Evolutionary conservation across 139 green algal genomes (phyloP).

Genomic region (Parachlorella kessleri): DNA sequence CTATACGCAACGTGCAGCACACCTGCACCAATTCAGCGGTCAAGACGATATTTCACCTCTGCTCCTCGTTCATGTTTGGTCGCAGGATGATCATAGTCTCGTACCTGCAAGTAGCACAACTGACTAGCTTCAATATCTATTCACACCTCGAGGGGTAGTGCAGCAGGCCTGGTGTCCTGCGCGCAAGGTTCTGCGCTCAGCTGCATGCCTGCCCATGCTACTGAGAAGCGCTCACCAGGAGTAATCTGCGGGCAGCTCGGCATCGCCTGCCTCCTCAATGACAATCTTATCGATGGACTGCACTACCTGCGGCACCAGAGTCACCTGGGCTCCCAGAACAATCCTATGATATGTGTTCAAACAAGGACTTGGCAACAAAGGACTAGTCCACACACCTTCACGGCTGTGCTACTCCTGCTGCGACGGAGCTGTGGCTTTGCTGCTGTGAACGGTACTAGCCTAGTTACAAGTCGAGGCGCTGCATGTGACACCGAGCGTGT

Average conservation of each 20-base stretch:
- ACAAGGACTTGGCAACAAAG: neutral
- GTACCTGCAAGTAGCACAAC: constrained; percentile 76
- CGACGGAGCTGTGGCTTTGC: neutral
- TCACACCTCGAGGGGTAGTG: too few relatives aligned
- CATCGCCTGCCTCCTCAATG: neutral
- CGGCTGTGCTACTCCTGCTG: neutral
- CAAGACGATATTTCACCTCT: constrained; percentile 50
- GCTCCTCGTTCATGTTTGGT: constrained; percentile 74
- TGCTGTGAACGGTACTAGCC: neutral
- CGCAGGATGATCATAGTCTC: constrained; percentile 92
- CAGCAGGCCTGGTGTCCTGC: too few relatives aligned
- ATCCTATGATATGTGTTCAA: too few relatives aligned
- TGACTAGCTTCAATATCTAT: too few relatives aligned
- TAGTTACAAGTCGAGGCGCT: too few relatives aligned
- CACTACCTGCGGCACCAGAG: too few relatives aligned
- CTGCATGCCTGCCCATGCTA: too few relatives aligned
- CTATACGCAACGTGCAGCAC: too few relatives aligned
- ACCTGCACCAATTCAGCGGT: neutral
- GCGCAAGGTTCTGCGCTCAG: too few relatives aligned
- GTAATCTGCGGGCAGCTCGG: neutral
- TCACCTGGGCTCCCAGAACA: too few relatives aligned
- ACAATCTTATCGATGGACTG: neutral
- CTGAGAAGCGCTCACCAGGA: neutral
- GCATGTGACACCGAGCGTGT: too few relatives aligned
- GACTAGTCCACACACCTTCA: too few relatives aligned